These are phyloP conservation scores for Auriscalpium orientale DNA, from an alignment of 768 basidiomycete species.

Conservation along the genomic window DNA sequence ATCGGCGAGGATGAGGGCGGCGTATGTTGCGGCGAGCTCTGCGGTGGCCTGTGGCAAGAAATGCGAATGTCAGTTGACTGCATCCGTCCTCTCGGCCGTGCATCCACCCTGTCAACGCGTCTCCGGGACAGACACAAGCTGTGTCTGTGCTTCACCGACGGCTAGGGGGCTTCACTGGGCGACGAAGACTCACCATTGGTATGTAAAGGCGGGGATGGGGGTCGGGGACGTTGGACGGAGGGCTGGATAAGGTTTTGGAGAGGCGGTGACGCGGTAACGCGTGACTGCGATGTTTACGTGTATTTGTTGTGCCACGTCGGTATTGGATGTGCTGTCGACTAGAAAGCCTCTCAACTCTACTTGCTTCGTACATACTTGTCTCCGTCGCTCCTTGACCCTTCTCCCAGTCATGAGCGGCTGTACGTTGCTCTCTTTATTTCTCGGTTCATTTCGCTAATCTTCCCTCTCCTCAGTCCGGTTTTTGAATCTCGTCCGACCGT, in stretches of 20 bases:
- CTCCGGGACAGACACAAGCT: too few relatives aligned
- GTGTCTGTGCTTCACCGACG: too few relatives aligned
- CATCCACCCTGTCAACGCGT: neutral
- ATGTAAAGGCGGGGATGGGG: too few relatives aligned
- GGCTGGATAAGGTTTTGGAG: too few relatives aligned
- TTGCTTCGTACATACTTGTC: conserved; percentile 12
- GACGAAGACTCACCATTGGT: too few relatives aligned
- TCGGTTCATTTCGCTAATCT: neutral
- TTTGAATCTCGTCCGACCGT: conserved; percentile 95
- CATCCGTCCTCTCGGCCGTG: neutral
- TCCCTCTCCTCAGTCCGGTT: conserved; percentile 67
- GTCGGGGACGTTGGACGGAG: too few relatives aligned
- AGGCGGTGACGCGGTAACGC: neutral
- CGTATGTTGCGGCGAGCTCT: conserved; percentile 93
- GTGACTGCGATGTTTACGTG: conserved; percentile 1
- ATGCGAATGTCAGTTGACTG: neutral
- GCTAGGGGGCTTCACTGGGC: too few relatives aligned
- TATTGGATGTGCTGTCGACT: neutral
- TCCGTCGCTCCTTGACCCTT: conserved; percentile 18
- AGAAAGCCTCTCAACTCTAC: neutral
- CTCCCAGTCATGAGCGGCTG: conserved; percentile 67
- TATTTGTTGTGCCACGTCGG: conserved; percentile 17
- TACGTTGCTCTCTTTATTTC: conserved; percentile 30
- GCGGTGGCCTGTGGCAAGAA: conserved; percentile 34
- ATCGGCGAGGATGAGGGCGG: conserved; percentile 97